Conservation (phyloP, 148 eudicot species). For the Cornus suecica region DNA sequence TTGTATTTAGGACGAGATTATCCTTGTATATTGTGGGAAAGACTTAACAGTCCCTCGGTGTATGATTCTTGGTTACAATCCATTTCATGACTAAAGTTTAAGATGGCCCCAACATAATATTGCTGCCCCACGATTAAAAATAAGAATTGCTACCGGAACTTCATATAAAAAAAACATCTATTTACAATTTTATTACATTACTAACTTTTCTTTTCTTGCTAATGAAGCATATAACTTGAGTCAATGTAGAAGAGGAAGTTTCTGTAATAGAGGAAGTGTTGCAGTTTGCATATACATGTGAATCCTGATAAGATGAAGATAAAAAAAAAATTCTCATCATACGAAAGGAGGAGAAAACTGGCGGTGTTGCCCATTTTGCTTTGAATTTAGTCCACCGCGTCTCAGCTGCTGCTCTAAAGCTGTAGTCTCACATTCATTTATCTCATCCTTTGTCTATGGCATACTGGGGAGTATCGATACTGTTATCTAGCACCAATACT, state of each 20-base stretch:
- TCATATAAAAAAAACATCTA: neutral
- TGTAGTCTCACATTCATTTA: slow-evolving; percentile 77
- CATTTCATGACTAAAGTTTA: too few species aligned
- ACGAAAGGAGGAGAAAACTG: slow-evolving; percentile 47
- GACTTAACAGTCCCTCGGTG: neutral
- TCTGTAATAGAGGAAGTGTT: neutral
- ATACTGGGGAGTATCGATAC: slow-evolving; percentile 71
- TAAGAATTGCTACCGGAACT: neutral
- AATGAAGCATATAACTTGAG: neutral
- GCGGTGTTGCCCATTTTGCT: slow-evolving; percentile 46
- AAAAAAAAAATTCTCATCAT: neutral
- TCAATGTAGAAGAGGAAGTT: neutral
- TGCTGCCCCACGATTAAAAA: neutral
- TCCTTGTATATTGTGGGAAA: neutral
- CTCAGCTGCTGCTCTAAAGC: slow-evolving; percentile 39
- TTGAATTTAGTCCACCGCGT: slow-evolving; percentile 89
- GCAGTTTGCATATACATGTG: neutral
- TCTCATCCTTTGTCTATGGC: slow-evolving; percentile 82
- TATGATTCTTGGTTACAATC: too few species aligned
- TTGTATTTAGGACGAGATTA: neutral
- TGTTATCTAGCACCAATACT: too few species aligned
- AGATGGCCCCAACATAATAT: neutral
- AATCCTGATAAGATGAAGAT: neutral
- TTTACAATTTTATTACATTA: neutral
- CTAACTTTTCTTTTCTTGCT: neutral